Evolutionary conservation across 169 alveolate genomes (phyloP).

Genomic region (Cryptosporidium tyzzeri): DNA sequence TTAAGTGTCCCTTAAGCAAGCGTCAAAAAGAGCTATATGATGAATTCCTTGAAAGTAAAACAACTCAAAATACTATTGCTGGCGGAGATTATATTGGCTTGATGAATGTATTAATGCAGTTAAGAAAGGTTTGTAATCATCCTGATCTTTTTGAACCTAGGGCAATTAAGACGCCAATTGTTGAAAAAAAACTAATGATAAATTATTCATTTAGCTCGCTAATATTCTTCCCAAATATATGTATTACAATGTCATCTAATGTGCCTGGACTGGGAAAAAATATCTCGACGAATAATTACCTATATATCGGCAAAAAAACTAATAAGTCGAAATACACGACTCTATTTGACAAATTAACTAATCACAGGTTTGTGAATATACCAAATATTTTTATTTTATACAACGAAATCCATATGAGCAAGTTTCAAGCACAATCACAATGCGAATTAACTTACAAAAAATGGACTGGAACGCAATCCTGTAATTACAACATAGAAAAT

Average conservation of each 20-base stretch:
- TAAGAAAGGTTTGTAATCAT: constrained; percentile 98
- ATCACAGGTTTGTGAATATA: constrained; percentile 15
- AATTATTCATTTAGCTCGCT: constrained; percentile 11
- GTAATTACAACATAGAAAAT: not conserved
- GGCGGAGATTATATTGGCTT: constrained; percentile 93
- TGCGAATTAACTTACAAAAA: constrained; percentile 19
- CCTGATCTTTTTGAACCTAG: constrained; percentile 97
- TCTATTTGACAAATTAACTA: constrained; percentile 15
- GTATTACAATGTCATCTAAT: constrained; percentile 26
- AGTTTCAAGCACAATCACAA: constrained; percentile 33
- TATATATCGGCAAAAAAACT: constrained; percentile 12
- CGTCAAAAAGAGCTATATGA: constrained; percentile 95
- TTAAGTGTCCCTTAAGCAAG: constrained; percentile 92
- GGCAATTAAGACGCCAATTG: constrained; percentile 89
- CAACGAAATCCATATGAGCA: constrained; percentile 36
- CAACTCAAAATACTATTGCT: constrained; percentile 83
- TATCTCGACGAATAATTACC: constrained; percentile 16
- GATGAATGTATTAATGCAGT: constrained; percentile 95
- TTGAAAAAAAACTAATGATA: constrained; percentile 26
- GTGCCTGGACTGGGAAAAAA: constrained; percentile 31
- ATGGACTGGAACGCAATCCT: not conserved
- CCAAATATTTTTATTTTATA: constrained; percentile 48
- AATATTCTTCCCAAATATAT: not conserved
- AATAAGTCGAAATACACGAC: not conserved
- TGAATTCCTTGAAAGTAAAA: constrained; percentile 92